A percentile compares a stretch with the other conserved stretches of the same genome.
These are phyloP conservation scores for Quercus engelmannii DNA, from an alignment of 306 rosid genomes.

Conservation along the genomic window DNA sequence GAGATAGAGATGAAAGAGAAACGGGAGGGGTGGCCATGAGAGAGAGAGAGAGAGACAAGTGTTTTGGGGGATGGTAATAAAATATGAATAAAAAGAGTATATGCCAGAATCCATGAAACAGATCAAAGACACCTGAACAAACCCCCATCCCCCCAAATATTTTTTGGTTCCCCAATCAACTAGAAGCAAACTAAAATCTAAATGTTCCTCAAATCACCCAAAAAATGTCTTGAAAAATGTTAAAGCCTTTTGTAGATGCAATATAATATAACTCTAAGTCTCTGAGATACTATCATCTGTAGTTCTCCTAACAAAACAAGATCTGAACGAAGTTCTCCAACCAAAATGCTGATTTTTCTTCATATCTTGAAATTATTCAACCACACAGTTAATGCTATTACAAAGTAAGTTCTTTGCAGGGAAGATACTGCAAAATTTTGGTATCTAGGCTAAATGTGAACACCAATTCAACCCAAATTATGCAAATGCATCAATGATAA, in stretches of 20 bases:
- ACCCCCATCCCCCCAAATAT: background rate
- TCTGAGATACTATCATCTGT: background rate
- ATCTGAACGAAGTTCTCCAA: background rate
- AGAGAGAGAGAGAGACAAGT: no score
- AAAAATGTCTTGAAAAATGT: no score
- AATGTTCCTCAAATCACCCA: background rate
- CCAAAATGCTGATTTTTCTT: background rate
- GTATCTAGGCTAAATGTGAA: background rate
- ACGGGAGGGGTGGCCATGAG: no score
- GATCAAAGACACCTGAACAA: background rate
- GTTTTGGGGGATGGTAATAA: no score
- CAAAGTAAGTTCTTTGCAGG: background rate
- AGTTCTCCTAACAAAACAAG: background rate
- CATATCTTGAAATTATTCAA: background rate
- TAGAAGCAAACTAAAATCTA: background rate
- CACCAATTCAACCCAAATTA: background rate
- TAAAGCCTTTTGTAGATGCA: no score
- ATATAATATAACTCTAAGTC: no score
- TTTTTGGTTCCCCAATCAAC: background rate
- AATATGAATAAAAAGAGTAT: background rate
- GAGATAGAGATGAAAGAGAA: no score
- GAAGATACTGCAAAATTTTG: background rate
- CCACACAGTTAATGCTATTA: no score
- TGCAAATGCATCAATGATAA: background rate
- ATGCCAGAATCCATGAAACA: background rate